A percentile compares a stretch with the other conserved stretches of the same genome.
These are phyloP conservation scores for Gossypium gossypioides DNA, from an alignment of 441 rosid species.

Conservation along the genomic window DNA sequence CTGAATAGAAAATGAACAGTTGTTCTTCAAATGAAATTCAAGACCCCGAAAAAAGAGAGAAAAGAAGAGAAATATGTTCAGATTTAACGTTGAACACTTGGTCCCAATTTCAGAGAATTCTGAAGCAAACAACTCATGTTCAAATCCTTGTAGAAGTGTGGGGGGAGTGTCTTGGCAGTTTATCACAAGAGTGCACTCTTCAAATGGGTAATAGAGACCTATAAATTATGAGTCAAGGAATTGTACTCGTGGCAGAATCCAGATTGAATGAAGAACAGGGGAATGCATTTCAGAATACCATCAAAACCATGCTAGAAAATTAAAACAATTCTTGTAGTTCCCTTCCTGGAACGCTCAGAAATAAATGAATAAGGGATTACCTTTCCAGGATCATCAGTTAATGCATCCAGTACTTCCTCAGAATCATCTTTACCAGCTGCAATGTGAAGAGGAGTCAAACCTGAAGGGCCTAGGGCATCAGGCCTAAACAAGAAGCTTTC, in stretches of 20 bases:
- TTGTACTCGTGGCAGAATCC: not conserved
- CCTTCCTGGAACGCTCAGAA: slow-evolving; percentile 1
- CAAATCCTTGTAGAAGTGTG: not conserved
- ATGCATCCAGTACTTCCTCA: slow-evolving; percentile 65
- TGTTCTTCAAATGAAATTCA: not conserved
- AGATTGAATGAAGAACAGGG: not conserved
- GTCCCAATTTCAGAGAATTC: not conserved
- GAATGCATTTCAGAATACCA: not conserved
- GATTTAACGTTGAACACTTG: not conserved
- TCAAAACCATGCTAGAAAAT: not conserved
- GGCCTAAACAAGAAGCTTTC: slow-evolving; percentile 55
- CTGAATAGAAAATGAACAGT: slow-evolving; percentile 25
- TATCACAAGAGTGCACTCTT: not conserved
- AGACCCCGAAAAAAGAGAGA: not conserved
- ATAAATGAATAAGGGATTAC: slow-evolving; percentile 28
- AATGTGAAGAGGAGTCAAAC: slow-evolving; percentile 95
- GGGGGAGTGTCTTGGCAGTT: not conserved
- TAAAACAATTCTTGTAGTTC: not conserved
- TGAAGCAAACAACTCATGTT: not conserved
- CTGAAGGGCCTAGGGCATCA: slow-evolving; percentile 64
- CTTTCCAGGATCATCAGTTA: slow-evolving; percentile 76
- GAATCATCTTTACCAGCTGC: slow-evolving; percentile 96
- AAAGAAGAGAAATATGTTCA: not conserved
- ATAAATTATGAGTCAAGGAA: not conserved
- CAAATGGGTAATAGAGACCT: not conserved